Evolutionary conservation across 352 stramenopile species (phyloP).

Genomic region (Phytopythium mirpurense): DNA sequence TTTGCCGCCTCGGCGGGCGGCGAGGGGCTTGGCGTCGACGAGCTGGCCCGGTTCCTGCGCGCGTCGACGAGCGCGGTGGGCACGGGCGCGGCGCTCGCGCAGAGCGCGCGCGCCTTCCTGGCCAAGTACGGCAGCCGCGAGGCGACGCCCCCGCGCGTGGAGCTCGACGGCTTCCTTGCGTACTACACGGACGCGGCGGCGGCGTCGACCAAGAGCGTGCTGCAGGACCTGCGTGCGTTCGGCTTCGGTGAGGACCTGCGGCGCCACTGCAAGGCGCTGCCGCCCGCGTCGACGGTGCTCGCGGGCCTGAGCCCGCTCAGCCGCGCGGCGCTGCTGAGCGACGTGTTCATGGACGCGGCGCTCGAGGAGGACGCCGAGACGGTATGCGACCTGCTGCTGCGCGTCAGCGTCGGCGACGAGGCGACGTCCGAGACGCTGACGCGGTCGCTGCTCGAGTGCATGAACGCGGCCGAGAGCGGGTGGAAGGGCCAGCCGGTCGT

Average conservation of each 20-base stretch:
- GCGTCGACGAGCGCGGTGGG: conserved; percentile 58
- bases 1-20: conserved; percentile 39
- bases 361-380: conserved; percentile 86
- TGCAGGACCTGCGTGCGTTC: conserved; percentile 74
- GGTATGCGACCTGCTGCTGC: conserved; percentile 64
- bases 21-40: conserved; percentile 44
- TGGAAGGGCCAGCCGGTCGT: conserved; percentile 86
- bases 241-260: conserved; percentile 81
- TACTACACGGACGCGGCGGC: conserved; percentile 79
- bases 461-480: conserved; percentile 77
- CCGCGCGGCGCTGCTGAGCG: conserved; percentile 54
- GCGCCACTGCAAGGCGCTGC: conserved; percentile 26
- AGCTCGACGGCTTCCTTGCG: conserved; percentile 71
- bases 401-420: conserved; percentile 59
- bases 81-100: conserved; percentile 40
- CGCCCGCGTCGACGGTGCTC: conserved; percentile 36
- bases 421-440: conserved; percentile 55
- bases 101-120: conserved; percentile 63
- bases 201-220: conserved; percentile 72
- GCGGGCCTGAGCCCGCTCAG: conserved; percentile 51
- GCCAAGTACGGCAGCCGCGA: conserved; percentile 63
- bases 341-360: conserved; percentile 83
- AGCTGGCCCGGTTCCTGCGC: conserved; percentile 65
- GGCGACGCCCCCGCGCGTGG: conserved; percentile 28
- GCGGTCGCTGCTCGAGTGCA: conserved; percentile 64